These are phyloP conservation scores for Amanita pallidorosea DNA, from an alignment of 768 basidiomycete genomes.

Conservation along the genomic window DNA sequence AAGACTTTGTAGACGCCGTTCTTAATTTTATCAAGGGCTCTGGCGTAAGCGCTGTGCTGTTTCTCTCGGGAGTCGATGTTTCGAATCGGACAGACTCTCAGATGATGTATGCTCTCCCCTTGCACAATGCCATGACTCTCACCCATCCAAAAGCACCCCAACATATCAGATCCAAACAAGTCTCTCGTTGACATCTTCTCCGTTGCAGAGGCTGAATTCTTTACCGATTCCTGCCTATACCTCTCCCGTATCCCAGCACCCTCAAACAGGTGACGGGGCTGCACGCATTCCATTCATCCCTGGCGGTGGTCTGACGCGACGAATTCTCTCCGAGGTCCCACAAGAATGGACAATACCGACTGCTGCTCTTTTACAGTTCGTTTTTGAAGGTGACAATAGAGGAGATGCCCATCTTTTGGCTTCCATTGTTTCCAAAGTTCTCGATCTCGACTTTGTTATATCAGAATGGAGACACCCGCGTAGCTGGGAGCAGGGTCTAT, in stretches of 20 bases:
- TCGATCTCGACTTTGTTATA: constrained; percentile 24
- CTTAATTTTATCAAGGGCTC: constrained; percentile 44
- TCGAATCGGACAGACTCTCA: constrained; percentile 67
- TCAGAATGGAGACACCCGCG: constrained; percentile 50
- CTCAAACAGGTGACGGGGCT: constrained; percentile 11
- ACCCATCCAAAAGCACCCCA: constrained; percentile 37
- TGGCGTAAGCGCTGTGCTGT: constrained; percentile 40
- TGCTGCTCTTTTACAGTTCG: constrained; percentile 60
- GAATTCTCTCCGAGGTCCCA: constrained; percentile 51
- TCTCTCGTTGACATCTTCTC: constrained; percentile 32
- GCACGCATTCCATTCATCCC: constrained; percentile 60
- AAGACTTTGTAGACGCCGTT: constrained; percentile 50
- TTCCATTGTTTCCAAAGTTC: constrained; percentile 34
- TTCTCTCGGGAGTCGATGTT: constrained; percentile 69
- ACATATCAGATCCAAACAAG: constrained; percentile 46
- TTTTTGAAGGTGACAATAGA: constrained; percentile 75
- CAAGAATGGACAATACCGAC: constrained; percentile 39
- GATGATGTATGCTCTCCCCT: constrained; percentile 46
- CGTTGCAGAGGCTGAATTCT: constrained; percentile 29
- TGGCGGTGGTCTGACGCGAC: constrained; percentile 63
- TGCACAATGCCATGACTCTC: neutral
- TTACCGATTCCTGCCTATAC: constrained; percentile 47
- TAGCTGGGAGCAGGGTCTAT: constrained; percentile 60
- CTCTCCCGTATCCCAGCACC: constrained; percentile 31
- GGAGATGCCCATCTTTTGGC: constrained; percentile 59